Evolutionary conservation across 768 basidiomycete species (phyloP), one percentile per base, ranked within the genome.

Genomic region (Tulasnella sp.): DNA sequence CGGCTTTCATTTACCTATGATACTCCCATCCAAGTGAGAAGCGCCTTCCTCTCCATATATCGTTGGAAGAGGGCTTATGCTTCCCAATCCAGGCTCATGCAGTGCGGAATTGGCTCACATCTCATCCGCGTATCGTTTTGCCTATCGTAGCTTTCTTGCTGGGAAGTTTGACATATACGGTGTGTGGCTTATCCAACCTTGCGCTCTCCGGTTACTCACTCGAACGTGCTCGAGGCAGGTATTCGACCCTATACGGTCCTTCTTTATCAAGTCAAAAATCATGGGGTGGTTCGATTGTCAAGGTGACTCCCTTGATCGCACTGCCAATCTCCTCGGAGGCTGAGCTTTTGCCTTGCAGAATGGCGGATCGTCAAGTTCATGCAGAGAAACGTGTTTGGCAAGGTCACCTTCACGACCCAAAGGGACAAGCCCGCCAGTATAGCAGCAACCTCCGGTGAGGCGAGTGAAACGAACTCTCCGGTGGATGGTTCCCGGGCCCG

Each of bases 101-200:
- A 17, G 67, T 90, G 27, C 74, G 85, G 31, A 82, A 83, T 66
- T 97, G 91, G 85, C 74, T 91, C 60, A 74, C 84, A 1, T 74
- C 70, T n/a, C 93, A 98, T 70, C 93, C 94, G 6, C 81, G 80
- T 59, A 83, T 96, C 49, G 80, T 83, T 51, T 68, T 92, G 2
- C 90, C 91, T 0, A 68, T 91, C 15, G 59, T 91, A 2, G 77
- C 91, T 40, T 96, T 97, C 68, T 70, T 98, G 2, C 67, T 98
- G n/a, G 94, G 92, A 9, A 83, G 84, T 2, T 63, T 98, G 35
- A 88, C 88, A 19, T 96, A 94, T 66, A 84, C 87, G 5, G 90
- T 89, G 61, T 59, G 81, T 69, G 55, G 37, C 42, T 52, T 23
- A 31, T 49, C 53, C 49, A 31, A 27, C 14, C 6, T n/a, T 41